Evolutionary conservation across 2,329 filamentous ascomycete species (phyloP).

Genomic region (Trichophyton verrucosum): DNA sequence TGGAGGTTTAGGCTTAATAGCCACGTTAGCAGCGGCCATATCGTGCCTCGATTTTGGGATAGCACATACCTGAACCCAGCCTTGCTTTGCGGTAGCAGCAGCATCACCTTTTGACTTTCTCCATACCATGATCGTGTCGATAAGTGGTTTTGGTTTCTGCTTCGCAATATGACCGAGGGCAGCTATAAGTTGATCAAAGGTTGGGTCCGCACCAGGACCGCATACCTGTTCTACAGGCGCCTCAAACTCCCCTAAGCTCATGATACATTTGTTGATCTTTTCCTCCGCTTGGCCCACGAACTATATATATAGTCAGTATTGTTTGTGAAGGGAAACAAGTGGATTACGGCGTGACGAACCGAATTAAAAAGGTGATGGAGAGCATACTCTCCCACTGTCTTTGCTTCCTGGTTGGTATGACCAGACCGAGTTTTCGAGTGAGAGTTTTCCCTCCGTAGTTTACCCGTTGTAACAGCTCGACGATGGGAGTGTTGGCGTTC

Average conservation of each 20-base stretch:
- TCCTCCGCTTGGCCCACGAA: slow-evolving; percentile 96
- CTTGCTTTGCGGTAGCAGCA: slow-evolving; percentile 53
- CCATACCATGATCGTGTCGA: slow-evolving; percentile 98
- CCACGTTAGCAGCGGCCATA: not conserved
- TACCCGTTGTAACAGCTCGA: slow-evolving; percentile 43
- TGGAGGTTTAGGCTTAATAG: slow-evolving; percentile 20
- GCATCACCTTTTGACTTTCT: slow-evolving; percentile 89
- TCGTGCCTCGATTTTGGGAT: too few species aligned
- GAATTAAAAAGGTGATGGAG: slow-evolving; percentile 93
- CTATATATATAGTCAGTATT: slow-evolving; percentile 25
- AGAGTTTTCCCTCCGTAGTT: slow-evolving; percentile 54
- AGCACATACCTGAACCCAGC: slow-evolving; percentile 22
- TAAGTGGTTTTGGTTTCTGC: slow-evolving; percentile 84
- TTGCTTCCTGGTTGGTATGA: slow-evolving; percentile 59
- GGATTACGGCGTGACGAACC: slow-evolving; percentile 36
- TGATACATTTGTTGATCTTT: slow-evolving; percentile 81
- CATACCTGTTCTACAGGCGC: slow-evolving; percentile 80
- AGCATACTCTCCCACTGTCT: slow-evolving; percentile 95
- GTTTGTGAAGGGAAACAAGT: not conserved
- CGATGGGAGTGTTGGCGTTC: slow-evolving; percentile 23
- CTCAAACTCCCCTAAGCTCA: slow-evolving; percentile 64
- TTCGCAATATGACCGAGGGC: slow-evolving; percentile 90
- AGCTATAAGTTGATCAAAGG: slow-evolving; percentile 86
- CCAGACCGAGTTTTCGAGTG: slow-evolving; percentile 66
- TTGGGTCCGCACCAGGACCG: slow-evolving; percentile 72